Evolutionary conservation across 225 moss, liverwort and hornwort species (phyloP).

Genomic region (Lunularia cruciata): DNA sequence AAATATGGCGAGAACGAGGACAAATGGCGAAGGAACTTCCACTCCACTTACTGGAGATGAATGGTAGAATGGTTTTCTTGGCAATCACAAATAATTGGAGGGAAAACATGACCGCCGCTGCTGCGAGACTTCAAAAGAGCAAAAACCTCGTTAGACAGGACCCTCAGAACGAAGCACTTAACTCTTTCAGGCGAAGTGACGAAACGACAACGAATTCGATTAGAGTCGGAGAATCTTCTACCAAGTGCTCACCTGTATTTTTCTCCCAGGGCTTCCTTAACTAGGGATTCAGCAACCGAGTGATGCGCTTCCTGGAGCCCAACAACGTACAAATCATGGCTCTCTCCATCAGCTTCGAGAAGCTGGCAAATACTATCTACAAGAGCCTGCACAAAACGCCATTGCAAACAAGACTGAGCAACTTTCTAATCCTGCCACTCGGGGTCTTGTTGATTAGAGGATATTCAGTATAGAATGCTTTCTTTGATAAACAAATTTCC

Average conservation of each 20-base stretch:
- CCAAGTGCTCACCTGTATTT: conserved; percentile 67
- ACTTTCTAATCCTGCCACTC: not conserved
- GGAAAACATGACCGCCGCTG: conserved; percentile 67
- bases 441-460: too few species aligned
- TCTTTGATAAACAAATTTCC: too few species aligned
- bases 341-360: conserved; percentile 57
- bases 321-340: conserved; percentile 67
- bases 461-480: too few species aligned
- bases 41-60: conserved; percentile 54
- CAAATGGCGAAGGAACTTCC: not conserved
- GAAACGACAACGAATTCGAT: not conserved
- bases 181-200: not conserved
- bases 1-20: not conserved
- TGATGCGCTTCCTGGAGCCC: conserved; percentile 84
- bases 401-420: not conserved
- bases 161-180: not conserved
- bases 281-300: conserved; percentile 47
- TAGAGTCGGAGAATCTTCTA: too few species aligned
- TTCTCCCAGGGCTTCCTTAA: conserved; percentile 60
- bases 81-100: conserved; percentile 74
- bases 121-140: conserved; percentile 50
- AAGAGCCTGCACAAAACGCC: conserved; percentile 50
- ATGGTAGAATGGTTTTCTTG: conserved; percentile 60
- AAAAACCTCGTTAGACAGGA: not conserved
- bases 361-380: conserved; percentile 57